phyloP scores from a whole-genome alignment of 495 filamentous ascomycete genomes.

The Beverwykella pulmonaria region DNA sequence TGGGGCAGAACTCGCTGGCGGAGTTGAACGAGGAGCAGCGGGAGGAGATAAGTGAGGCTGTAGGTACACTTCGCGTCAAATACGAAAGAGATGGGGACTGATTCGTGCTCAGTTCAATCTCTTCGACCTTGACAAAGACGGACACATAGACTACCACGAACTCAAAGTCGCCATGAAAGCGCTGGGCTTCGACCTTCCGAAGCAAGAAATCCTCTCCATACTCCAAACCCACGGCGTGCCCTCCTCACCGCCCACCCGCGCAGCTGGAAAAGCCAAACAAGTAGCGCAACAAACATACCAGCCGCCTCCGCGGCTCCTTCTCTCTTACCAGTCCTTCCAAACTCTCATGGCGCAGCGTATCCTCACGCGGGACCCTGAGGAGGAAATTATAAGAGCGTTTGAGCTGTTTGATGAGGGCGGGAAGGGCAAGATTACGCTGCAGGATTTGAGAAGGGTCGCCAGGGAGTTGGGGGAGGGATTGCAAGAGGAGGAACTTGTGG shows the following conservation, averaged over 20 bases:
- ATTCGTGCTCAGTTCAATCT: slow-evolving; percentile 75
- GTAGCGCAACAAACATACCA: slow-evolving; percentile 31
- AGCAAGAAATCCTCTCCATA: slow-evolving; percentile 75
- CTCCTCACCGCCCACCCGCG: slow-evolving; percentile 42
- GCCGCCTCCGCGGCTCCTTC: slow-evolving; percentile 59
- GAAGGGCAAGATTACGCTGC: slow-evolving; percentile 83
- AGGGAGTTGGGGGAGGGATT: slow-evolving; percentile 87
- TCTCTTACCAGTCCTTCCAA: slow-evolving; percentile 74
- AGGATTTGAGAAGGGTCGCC: slow-evolving; percentile 84
- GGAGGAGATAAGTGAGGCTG: slow-evolving; percentile 88
- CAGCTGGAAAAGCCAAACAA: slow-evolving; percentile 42
- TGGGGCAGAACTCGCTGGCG: slow-evolving; percentile 43
- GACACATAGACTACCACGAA: slow-evolving; percentile 93
- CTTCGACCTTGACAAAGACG: slow-evolving; percentile 96
- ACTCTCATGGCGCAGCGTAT: slow-evolving; percentile 79
- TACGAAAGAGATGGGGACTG: neutral
- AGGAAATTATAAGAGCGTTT: slow-evolving; percentile 91
- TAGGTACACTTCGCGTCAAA: slow-evolving; percentile 48
- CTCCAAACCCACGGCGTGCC: slow-evolving; percentile 69
- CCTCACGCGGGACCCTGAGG: slow-evolving; percentile 76
- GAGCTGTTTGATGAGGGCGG: slow-evolving; percentile 79
- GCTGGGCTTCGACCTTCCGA: slow-evolving; percentile 87
- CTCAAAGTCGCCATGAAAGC: slow-evolving; percentile 97
- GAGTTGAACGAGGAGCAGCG: slow-evolving; percentile 79
- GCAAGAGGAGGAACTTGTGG: slow-evolving; percentile 86